Evolutionary conservation across 2,329 filamentous ascomycete genomes (phyloP), one percentile per base, ranked within the genome.

Genomic region (Macrophomina tecta): DNA sequence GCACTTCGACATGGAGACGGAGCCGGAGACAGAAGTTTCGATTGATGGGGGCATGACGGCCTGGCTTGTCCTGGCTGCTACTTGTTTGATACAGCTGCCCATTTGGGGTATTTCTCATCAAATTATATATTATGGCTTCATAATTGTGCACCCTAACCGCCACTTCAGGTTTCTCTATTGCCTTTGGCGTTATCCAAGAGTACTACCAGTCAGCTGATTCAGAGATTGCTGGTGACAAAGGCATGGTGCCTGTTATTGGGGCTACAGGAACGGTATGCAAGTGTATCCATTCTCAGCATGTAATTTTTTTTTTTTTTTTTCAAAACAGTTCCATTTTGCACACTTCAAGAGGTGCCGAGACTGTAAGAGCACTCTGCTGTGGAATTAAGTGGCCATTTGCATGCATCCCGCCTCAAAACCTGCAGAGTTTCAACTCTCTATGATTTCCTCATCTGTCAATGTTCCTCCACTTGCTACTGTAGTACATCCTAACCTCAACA

Each of bases 151-250:
- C 18, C 28, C 56, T 61, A 48, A 61, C 52, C 3, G 18, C 28
- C 3, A 4, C 2, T 32, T 6, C 16, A 61, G 56, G 56, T n/a
- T 74, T 71, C 52, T 68, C 70, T 14, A 61, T 70, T 18, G 64
- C 69, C 8, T 74, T 72, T 40, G 72, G 71, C 28, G 70, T 74
- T 8, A 71, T 73, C 34, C 70, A 73, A 45, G 71, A 73, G 48
- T 72, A 71, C 66, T 69, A 74, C 63, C 62, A 64, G 2, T 71
- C 69, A 36, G 66, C 72, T 34, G 60, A 28, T 9, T 40, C 60
- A 8, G 56, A 30, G 5, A 23, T 61, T 23, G 14, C 34, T 18
- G 40, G 56, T 32, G 40, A 61, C 56, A 61, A 48, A 32, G 42
- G 38, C 30, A 48, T 32, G 12, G 60, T 52, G 12, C 28, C 60